Evolutionary conservation across 179 eudicot species (phyloP), one percentile per base, ranked within the genome.

Genomic region (Corrigiola litoralis): DNA sequence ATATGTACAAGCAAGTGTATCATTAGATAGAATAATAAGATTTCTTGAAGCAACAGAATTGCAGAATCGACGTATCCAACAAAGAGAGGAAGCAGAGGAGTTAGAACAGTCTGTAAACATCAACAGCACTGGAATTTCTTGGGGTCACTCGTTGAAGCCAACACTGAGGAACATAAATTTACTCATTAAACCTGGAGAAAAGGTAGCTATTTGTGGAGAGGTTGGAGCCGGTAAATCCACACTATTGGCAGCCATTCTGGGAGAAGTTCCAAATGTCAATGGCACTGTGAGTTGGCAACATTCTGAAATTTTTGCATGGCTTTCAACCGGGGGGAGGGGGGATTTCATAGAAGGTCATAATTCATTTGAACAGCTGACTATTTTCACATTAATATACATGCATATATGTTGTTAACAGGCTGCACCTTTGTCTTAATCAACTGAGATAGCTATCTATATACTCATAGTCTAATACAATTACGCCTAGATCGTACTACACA

Each of bases 1-100:
- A 6, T 10, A 80, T 4, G 85, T 87, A 25, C 95, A 90, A 56
- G 86, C 78, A 31, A 70, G 66, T 74, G 89, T 87, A 24, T 87
- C 97, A 11, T 71, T 90, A n/a, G 77, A 79, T 20, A 74, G 91
- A 49, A 83, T 90, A 20, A 69, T 48, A 14, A 63, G 48, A 25
- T 74, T 74, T 27, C 63, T 74, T 29, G 38, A 57, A 10, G 70
- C 47, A 0, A 24, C 60, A 34, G 78, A 74, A 57, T 32, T 68
- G 33, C 54, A 50, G 29, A 44, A 13, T 24, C 42, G 60, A 18
- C 50, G 49, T 12, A 40, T 28, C 13, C 33, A 50, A 36, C 37
- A 60, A 9, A 63, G 20, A 47, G n/a, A 17, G 6, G 33, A 47
- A 46, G 20, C 32, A 24, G 14, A 42, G 9, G 66, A 14, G 31